Evolutionary conservation across 2,329 filamentous ascomycete species (phyloP), one percentile per base, ranked within the genome.

Genomic region (Aspergillus pseudoglaucus): DNA sequence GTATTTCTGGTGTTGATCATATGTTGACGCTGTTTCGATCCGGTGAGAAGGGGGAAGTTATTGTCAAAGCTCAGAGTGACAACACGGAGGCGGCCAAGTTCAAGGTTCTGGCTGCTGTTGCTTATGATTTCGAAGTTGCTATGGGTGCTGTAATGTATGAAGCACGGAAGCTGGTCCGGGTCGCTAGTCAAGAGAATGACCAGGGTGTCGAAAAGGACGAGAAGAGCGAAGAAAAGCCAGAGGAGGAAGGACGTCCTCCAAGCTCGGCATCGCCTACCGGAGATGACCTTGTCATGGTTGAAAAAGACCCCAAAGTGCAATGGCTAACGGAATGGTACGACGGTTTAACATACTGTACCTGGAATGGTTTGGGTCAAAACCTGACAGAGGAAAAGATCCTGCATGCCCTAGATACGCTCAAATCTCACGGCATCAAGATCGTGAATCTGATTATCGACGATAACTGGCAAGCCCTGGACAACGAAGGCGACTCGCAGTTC

Each of bases 361-460:
- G 93, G 93, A 98, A 97, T 62, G 87, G 84, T 0, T 75, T 98
- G 0, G 93, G 93, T 0, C 88, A 94, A 59, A 74, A 84, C 40
- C 75, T 98, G 30, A 93, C 84, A 0, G 87, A 91, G 51, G 76
- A 88, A 17, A 94, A 89, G 58, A 80, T 98, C 12, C 74, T 90
- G 10, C 68, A 82, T 37, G 89, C 90, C 1, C 73, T 97, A 1
- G 81, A 89, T 49, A 76, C 79, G 1, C 72, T 98, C 9, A 78
- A 83, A 4, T 74, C 82, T 25, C 78, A 87, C 47, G 79, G 84
- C 1, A 88, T 98, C 60, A 83, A 85, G 38, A 78, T 97, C 41
- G 84, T 83, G 0, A 95, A 84, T 59, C 75, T 98, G 2, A 95
- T 97, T 52, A 95, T 98, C 53, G 93, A 98, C 58, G 93, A 98